Percentiles rank a stretch among this genome's conserved stretches.
Evolutionary conservation across 106 monocot species (phyloP).

Genomic region (Dendrobium nobile): DNA sequence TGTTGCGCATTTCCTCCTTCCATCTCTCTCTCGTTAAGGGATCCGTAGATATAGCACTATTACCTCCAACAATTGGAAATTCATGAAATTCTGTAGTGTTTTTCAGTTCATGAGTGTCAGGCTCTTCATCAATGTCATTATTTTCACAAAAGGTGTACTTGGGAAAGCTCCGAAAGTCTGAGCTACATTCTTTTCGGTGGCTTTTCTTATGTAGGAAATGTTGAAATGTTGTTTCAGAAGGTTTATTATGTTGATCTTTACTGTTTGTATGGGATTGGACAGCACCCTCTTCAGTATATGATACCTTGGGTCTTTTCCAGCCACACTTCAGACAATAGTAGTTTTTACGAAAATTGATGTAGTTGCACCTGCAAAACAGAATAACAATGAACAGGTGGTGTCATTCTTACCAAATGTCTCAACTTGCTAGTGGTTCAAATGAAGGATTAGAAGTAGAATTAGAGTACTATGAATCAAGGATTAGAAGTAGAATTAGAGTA

Average conservation of each 20-base stretch:
- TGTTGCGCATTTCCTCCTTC: conserved; percentile 45
- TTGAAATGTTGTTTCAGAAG: conserved; percentile 16
- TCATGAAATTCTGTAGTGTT: conserved; percentile 15
- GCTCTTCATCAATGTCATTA: not conserved
- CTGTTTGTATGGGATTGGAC: not conserved
- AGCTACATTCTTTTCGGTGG: conserved; percentile 9
- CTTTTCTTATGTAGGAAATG: conserved; percentile 6
- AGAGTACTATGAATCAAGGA: no score
- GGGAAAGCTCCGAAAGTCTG: conserved; percentile 23
- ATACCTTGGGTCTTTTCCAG: conserved; percentile 79
- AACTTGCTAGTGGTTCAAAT: no score
- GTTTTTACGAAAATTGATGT: conserved; percentile 76
- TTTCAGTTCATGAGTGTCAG: not conserved
- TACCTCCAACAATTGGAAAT: conserved; percentile 63
- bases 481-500: no score
- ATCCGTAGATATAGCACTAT: conserved; percentile 37
- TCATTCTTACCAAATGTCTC: not conserved
- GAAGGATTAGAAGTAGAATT: no score
- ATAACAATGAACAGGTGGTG: not conserved
- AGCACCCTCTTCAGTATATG: conserved; percentile 6
- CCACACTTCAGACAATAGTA: conserved; percentile 65
- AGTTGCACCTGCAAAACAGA: conserved; percentile 56
- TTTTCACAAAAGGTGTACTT: conserved; percentile 9
- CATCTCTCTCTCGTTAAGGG: conserved; percentile 27
- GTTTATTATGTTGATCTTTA: not conserved